Base-by-base conservation (phyloP, 176 grass and related monocot species). In the Aegilops sharonensis region DNA sequence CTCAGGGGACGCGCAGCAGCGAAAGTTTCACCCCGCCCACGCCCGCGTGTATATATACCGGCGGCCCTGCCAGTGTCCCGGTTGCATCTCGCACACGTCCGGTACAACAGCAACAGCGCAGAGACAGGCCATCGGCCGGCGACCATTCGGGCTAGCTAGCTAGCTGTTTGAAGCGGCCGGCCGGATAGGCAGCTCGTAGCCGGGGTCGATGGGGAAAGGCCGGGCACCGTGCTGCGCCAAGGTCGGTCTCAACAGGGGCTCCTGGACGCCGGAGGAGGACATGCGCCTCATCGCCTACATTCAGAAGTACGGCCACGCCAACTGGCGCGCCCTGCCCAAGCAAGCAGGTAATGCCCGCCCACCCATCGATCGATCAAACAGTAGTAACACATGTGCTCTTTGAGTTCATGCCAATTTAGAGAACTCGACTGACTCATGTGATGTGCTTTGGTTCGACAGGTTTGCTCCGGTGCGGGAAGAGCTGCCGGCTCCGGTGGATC, bases 401-500 rank as follows among this genome's bases (percentile, higher is more conserved):
- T 1, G 1, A 2, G 30, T 68, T 17, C 20, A 24, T 72, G 37
- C 64, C 27, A 17, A 67, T 72, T 72, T 31, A n/a, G 39, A 23
- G 6, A 24, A 45, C 12, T 8, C 39, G 2, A 37, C 62, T 81
- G 31, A 57, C 48, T 31, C 31, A 31, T 31, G 24, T 60, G 30
- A 8, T 27, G 34, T 70, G 69, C 7, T 60, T 31, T 9, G 18
- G 31, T 31, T 31, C 31, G 2, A 65, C n/a, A 97, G 95, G 95
- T 77, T 27, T 97, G 89, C 92, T 95, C 70, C 86, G 95, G 79
- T 97, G 95, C 69, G 95, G 95, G 71, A 97, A 97, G 90, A 97
- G 95, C 64, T 97, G 95, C 84, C 84, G 95, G 57, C 86, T 97
- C 35, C 91, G 95, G 81, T 97, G 95, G 95, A 95, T 95, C 87